Evolutionary conservation across 2,329 filamentous ascomycete species (phyloP).

Genomic region (Hypoxylon sp.): DNA sequence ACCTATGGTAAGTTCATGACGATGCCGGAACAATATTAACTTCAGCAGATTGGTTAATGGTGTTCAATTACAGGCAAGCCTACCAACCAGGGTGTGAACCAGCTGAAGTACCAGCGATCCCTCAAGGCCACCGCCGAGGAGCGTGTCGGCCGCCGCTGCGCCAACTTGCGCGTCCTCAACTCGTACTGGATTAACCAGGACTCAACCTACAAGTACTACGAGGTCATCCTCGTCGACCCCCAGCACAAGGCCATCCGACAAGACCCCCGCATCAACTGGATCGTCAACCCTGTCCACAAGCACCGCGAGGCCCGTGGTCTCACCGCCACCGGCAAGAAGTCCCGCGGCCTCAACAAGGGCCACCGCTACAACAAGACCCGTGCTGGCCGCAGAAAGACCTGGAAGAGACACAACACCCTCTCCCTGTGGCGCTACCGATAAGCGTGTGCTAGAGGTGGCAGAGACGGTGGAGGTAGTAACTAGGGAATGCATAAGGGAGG

Average conservation of each 20-base stretch:
- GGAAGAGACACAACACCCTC: constrained; percentile 99
- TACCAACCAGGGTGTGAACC: constrained; percentile 99
- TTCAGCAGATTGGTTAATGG: constrained; percentile 34
- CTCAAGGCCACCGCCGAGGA: constrained; percentile 98
- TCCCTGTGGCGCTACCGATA: constrained; percentile 99
- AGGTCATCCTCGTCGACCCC: constrained; percentile 99
- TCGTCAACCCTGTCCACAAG: constrained; percentile 99
- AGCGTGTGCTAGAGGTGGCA: constrained; percentile 51
- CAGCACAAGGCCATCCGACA: constrained; percentile 99
- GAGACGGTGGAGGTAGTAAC: constrained; percentile 13
- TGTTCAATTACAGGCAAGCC: constrained; percentile 83
- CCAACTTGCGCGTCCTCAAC: constrained; percentile 99
- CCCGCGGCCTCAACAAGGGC: constrained; percentile 98
- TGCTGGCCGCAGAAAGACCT: constrained; percentile 98
- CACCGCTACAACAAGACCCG: constrained; percentile 99
- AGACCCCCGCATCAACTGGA: constrained; percentile 99
- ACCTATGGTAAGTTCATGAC: constrained; percentile 84
- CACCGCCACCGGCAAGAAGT: constrained; percentile 99
- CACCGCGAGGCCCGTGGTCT: constrained; percentile 98
- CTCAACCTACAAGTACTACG: constrained; percentile 99
- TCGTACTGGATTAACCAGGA: constrained; percentile 99
- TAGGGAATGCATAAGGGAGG: constrained; percentile 44
- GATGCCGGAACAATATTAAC: constrained; percentile 3
- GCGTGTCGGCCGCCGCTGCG: constrained; percentile 98
- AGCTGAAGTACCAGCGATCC: constrained; percentile 99